Percentiles rank a stretch among this genome's conserved stretches.
These are phyloP conservation scores for Grosmannia penicillata DNA, from an alignment of 2,329 filamentous ascomycete genomes.

Conservation along the genomic window DNA sequence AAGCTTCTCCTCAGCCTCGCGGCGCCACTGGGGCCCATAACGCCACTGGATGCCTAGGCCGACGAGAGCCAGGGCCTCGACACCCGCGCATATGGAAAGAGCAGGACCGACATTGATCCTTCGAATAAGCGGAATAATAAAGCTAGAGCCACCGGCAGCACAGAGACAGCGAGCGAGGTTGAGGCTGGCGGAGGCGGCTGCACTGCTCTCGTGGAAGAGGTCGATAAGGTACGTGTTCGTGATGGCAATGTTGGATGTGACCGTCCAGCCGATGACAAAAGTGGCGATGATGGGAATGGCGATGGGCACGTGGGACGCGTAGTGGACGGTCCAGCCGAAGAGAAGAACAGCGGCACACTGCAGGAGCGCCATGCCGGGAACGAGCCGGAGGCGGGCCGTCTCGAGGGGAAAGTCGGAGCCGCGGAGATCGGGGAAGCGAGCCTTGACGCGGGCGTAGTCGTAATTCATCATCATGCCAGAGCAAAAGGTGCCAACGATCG, in stretches of 20 bases:
- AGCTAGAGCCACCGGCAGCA: conserved; percentile 42
- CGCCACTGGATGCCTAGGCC: conserved; percentile 31
- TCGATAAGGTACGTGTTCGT: conserved; percentile 49
- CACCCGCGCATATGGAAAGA: conserved; percentile 39
- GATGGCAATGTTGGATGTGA: conserved; percentile 47
- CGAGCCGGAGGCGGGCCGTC: conserved; percentile 31
- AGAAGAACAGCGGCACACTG: conserved; percentile 30
- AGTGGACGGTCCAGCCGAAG: conserved; percentile 39
- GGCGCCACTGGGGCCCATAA: conserved; percentile 34
- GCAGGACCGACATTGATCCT: conserved; percentile 44
- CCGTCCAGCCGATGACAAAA: conserved; percentile 40
- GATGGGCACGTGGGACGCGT: conserved; percentile 25
- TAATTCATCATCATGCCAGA: conserved; percentile 44
- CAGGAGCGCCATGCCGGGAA: conserved; percentile 27
- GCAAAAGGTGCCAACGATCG: conserved; percentile 28
- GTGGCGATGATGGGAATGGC: conserved; percentile 40
- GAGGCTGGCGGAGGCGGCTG: conserved; percentile 47
- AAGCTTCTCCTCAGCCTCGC: conserved; percentile 1
- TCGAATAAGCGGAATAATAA: conserved; percentile 42
- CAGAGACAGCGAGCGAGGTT: conserved; percentile 48
- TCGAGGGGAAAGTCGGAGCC: conserved; percentile 40
- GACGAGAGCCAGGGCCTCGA: conserved; percentile 32
- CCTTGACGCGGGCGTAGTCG: conserved; percentile 52
- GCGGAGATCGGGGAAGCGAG: background rate
- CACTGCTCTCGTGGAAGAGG: conserved; percentile 35